Percentiles rank a stretch among this genome's conserved stretches.
Conservation (phyloP, 805 yeast species). For the Candida gorgasii region DNA sequence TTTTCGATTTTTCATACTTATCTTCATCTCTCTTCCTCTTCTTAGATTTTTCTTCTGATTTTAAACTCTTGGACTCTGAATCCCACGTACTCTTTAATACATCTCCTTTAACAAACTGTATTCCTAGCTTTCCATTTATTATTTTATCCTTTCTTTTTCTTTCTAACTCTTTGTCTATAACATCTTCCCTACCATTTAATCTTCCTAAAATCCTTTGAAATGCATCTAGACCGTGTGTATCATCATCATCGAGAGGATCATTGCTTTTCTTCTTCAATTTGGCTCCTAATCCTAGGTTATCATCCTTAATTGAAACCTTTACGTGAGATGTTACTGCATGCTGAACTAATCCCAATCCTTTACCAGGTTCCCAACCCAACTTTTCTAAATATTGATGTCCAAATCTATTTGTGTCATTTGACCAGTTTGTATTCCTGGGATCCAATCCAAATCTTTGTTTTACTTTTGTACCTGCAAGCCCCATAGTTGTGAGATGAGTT, state of each 20-base stretch:
- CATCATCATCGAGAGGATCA: conserved; percentile 77
- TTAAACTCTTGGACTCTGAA: conserved; percentile 40
- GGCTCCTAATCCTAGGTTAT: conserved; percentile 89
- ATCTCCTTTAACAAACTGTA: conserved; percentile 84
- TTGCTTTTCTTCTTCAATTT: conserved; percentile 57
- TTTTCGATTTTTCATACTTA: conserved; percentile 11
- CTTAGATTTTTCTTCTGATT: conserved; percentile 20
- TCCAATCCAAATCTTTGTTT: conserved; percentile 88
- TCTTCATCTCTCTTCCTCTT: conserved; percentile 17
- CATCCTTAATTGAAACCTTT: conserved; percentile 78
- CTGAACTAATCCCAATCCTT: conserved; percentile 73
- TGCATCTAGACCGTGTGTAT: conserved; percentile 87
- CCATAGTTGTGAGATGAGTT: conserved; percentile 49
- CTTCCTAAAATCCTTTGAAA: conserved; percentile 89
- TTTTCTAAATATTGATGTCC: conserved; percentile 84
- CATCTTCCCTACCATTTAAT: conserved; percentile 81
- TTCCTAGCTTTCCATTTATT: conserved; percentile 85
- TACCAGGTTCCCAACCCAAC: conserved; percentile 92
- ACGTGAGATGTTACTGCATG: conserved; percentile 79
- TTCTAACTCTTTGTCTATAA: conserved; percentile 63
- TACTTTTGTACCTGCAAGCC: conserved; percentile 75
- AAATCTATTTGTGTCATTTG: conserved; percentile 77
- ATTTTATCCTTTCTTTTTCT: conserved; percentile 66
- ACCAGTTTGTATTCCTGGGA: conserved; percentile 94
- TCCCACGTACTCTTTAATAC: conserved; percentile 84